These are phyloP conservation scores for Penicillium flavigenum DNA, from an alignment of 495 filamentous ascomycete species.

Conservation along the genomic window DNA sequence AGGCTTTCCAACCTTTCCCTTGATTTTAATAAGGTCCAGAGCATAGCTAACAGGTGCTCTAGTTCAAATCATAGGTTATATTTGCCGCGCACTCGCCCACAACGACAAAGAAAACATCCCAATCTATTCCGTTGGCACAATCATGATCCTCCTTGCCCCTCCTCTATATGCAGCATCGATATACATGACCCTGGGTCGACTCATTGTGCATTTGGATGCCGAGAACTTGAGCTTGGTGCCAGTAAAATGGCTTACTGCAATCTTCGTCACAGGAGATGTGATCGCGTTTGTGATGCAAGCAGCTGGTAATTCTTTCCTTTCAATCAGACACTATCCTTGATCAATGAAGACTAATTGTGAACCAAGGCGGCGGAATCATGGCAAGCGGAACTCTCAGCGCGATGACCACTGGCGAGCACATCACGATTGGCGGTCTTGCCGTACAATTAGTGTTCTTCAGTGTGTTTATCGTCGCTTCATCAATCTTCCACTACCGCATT, in stretches of 20 bases:
- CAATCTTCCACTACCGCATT: constrained; percentile 38
- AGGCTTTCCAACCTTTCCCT: not conserved
- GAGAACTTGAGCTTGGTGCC: constrained; percentile 27
- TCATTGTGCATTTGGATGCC: constrained; percentile 43
- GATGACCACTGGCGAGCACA: constrained; percentile 32
- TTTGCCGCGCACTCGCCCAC: constrained; percentile 43
- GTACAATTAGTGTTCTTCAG: constrained; percentile 44
- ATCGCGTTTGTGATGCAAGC: constrained; percentile 29
- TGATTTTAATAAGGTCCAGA: too few relatives aligned
- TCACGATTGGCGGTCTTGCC: constrained; percentile 42
- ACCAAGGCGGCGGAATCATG: constrained; percentile 21
- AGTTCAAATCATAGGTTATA: constrained; percentile 58
- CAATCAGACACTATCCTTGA: not conserved
- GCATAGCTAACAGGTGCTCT: not conserved
- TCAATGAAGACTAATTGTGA: not conserved
- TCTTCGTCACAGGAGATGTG: constrained; percentile 35
- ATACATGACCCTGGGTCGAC: constrained; percentile 54
- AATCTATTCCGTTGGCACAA: constrained; percentile 30
- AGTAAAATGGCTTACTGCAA: constrained; percentile 24
- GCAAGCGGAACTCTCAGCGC: constrained; percentile 11
- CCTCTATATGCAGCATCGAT: constrained; percentile 53
- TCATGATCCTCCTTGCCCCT: constrained; percentile 42
- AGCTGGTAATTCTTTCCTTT: constrained; percentile 14
- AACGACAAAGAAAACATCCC: constrained; percentile 13
- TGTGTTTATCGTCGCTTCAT: constrained; percentile 33